A percentile compares a stretch with the other conserved stretches of the same genome.
These are phyloP conservation scores for Dinochytrium kinnereticum DNA, from an alignment of 371 early-diverging fungal genomes.

Conservation along the genomic window DNA sequence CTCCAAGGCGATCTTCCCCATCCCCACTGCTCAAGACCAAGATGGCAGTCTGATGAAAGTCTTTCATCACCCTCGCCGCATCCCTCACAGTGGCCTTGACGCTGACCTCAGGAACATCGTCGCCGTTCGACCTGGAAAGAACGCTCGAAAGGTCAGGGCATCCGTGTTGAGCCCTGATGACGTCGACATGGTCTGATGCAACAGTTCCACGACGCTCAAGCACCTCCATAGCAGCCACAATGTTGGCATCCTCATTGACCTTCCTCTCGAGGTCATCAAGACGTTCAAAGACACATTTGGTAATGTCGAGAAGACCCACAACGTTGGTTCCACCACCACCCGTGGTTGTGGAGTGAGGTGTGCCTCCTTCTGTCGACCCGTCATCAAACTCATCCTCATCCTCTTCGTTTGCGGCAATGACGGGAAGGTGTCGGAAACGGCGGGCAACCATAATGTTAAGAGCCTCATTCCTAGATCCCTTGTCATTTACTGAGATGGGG, in stretches of 20 bases:
- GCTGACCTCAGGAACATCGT: conserved; percentile 69
- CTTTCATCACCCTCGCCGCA: conserved; percentile 88
- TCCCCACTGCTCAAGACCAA: conserved; percentile 65
- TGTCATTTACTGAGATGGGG: conserved; percentile 68
- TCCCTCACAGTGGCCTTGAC: conserved; percentile 85
- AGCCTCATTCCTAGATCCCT: conserved; percentile 78
- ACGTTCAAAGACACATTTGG: conserved; percentile 93
- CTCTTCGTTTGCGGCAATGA: conserved; percentile 89
- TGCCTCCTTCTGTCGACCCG: conserved; percentile 28
- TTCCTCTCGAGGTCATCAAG: conserved; percentile 94
- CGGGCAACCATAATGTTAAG: conserved; percentile 91
- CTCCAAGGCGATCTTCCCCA: conserved; percentile 77
- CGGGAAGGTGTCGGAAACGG: conserved; percentile 95
- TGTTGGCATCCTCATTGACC: conserved; percentile 83
- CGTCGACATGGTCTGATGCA: conserved; percentile 44
- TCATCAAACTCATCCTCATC: conserved; percentile 44
- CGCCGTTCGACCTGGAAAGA: conserved; percentile 39
- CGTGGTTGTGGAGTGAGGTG: conserved; percentile 22
- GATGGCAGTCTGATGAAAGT: conserved; percentile 86
- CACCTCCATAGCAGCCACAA: conserved; percentile 89
- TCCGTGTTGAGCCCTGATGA: conserved; percentile 42
- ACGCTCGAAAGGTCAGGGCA: conserved; percentile 88
- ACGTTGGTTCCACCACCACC: conserved; percentile 56
- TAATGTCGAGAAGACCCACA: conserved; percentile 93
- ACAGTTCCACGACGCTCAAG: conserved; percentile 74